Base-by-base conservation (phyloP, 1,284 basidiomycete species). In the Sparassis latifolia region DNA sequence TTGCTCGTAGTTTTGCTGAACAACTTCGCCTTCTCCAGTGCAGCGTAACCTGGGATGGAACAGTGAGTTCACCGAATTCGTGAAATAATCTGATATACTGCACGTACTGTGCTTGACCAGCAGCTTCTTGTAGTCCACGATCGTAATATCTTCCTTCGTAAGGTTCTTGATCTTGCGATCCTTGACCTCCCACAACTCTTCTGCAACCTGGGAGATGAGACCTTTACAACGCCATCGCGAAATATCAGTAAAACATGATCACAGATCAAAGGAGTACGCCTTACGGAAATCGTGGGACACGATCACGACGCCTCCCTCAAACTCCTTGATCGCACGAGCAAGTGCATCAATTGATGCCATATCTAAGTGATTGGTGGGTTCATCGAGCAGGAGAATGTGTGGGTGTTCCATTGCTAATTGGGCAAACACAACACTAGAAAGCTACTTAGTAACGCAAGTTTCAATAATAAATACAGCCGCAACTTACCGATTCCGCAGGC, bases 121-220 rank as follows among this genome's bases (percentile, higher is more conserved):
- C 55, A 82, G 80, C 69, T 80, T 85, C 80, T 96, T 97, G 78
- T 96, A 97, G 67, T 93, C 89, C 42, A 90, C 74, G 67, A 96
- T 95, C 48, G 82, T 84, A 65, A 96, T 89, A 60, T 92, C 93
- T 62, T 84, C 75, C 76, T 79, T 94, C 32, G 92, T 90, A 57
- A 99, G 71, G 74, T 98, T 97, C 69, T 83, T 82, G 68, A 99
- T 95, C 69, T 91, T 92, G 71, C 88, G 86, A 69, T 94, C 81
- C 69, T 93, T 93, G 53, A 99, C 96, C 71, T 99, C 96, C 96
- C 96, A 99, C 9, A 99, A 82, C 69, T 98, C 95, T 67, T 98
- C 88, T 49, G 92, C 94, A 44, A 97, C 93, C 73, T 97, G 94
- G 49, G 88, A 89, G 68, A 96, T 96, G 56, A 96, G 82, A 64